Evolutionary conservation across 495 filamentous ascomycete genomes (phyloP), one percentile per base, ranked within the genome.

Genomic region (Xylaria nigripes): DNA sequence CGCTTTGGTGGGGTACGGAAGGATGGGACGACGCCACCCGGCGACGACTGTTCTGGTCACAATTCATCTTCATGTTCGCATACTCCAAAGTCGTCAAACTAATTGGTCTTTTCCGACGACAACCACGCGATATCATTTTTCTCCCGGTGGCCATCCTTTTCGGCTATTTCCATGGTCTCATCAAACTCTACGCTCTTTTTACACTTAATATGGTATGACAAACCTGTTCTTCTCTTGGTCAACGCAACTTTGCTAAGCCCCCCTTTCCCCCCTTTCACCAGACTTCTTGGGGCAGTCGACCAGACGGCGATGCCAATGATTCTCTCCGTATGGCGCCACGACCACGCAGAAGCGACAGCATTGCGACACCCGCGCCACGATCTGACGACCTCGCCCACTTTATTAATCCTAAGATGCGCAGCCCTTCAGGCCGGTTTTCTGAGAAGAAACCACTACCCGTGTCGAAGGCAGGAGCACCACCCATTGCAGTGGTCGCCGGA

Each of bases 281-380:
- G 82, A 86, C 83, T 24, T 83, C 83, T 5, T 86, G 83, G 83
- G 83, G 83, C 46, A 85, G 81, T 57, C 77, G 83, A 53, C 79
- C 79, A 38, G 82, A 84, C 50, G 83, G 81, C 48, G 83, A 86
- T 61, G 69, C 76, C 44, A 79, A 85, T 70, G 78, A 84, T 63
- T 73, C 68, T 23, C 65, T 73, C 46, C 75, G 81, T 50, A 76
- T 84, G 72, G 69, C 73, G 44, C 73, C 68, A 50, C 73, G 73
- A 58, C 75, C 74, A 16, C 66, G 62, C 42, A 73, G 69, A 51
- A 73, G 71, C 55, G 69, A 75, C 50, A 75, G 69, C 55, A 67
- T 81, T 51, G 67, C 69, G 13, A 76, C 70, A 22, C 78, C 78
- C 29, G 58, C 61, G 48, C 56, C 61, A 43, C 59, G 61, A 9